Percentiles rank a stretch among this genome's conserved stretches.
Conservation (phyloP, 257 asterid genomes). For the Solanum medicagineum region DNA sequence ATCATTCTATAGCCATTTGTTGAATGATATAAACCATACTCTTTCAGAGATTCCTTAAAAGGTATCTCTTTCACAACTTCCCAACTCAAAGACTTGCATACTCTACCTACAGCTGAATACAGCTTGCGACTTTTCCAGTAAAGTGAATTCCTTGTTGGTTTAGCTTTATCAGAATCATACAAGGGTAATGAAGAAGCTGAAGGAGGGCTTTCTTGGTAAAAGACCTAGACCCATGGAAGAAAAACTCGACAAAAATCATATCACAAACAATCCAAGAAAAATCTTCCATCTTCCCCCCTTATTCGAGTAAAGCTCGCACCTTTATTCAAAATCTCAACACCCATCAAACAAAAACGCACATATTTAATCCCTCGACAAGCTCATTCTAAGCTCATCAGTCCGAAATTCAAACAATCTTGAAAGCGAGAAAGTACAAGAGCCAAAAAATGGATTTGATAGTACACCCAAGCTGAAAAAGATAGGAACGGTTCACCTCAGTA, state of each 20-base stretch:
- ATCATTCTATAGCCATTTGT: constrained; percentile 24
- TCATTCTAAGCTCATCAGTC: not conserved
- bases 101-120: constrained; percentile 33
- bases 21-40: constrained; percentile 33
- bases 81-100: constrained; percentile 48
- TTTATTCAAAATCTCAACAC: not conserved
- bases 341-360: not conserved
- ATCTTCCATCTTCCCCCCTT: not conserved
- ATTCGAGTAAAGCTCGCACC: not conserved
- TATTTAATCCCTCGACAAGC: not conserved
- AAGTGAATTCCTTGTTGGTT: not conserved
- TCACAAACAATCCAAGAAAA: not conserved
- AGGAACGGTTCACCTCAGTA: not conserved
- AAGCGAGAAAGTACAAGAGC: not conserved
- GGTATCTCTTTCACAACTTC: constrained; percentile 18
- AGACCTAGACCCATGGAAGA: constrained; percentile 36
- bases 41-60: constrained; percentile 22
- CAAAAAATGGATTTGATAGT: not conserved
- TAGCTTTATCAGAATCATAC: constrained; percentile 27
- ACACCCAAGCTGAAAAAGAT: not conserved
- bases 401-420: not conserved
- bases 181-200: not conserved
- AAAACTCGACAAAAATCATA: constrained; percentile 1
- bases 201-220: constrained; percentile 11
- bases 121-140: constrained; percentile 10